Evolutionary conservation across 2,329 filamentous ascomycete species (phyloP), one percentile per base, ranked within the genome.

Genomic region (Mycocentrospora acerina): DNA sequence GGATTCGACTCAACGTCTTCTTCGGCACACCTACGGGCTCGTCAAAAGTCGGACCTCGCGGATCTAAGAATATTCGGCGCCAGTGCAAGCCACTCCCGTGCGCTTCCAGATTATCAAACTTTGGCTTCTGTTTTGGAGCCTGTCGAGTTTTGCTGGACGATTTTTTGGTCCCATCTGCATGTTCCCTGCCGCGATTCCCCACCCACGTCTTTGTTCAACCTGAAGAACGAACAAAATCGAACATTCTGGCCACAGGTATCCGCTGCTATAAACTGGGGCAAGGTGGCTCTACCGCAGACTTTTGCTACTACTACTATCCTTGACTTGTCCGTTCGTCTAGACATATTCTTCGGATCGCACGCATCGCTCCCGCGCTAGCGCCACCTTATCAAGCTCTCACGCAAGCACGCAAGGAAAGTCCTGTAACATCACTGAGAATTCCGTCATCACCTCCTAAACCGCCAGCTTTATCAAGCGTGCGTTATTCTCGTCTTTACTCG

Each of bases 211-310:
- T 55, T 58, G 49, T 54, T 43, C 39, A 40, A 48, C 51, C 53
- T 53, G 50, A 54, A 50, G 51, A 51, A 53, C 42, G 47, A 35
- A 36, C 44, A 30, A n/a, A n/a, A 48, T 44, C 58, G 60, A 64
- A 55, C 46, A 42, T 59, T 66, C 60, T 66, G 56, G 60, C 57
- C 60, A 40, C 33, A 43, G 42, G 37, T 34, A 38, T 37, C 44
- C 43, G 42, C 44, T 40, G 44, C 50, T 50, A 35, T 56, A 57
- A 57, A 59, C 25, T 48, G 55, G 53, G 44, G 32, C 53, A 42
- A 32, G n/a, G 31, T 30, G 25, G 40, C 48, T 44, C 50, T 40
- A 48, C 44, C 36, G 34, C 42, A 51, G 37, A 42, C 24, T 37
- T 35, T 48, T 5, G 42, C 34, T 37, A 46, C 39, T 30, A 46